Evolutionary conservation across 2,329 filamentous ascomycete species (phyloP), one percentile per base, ranked within the genome.

Genomic region (Chrysoporthe puriensis): DNA sequence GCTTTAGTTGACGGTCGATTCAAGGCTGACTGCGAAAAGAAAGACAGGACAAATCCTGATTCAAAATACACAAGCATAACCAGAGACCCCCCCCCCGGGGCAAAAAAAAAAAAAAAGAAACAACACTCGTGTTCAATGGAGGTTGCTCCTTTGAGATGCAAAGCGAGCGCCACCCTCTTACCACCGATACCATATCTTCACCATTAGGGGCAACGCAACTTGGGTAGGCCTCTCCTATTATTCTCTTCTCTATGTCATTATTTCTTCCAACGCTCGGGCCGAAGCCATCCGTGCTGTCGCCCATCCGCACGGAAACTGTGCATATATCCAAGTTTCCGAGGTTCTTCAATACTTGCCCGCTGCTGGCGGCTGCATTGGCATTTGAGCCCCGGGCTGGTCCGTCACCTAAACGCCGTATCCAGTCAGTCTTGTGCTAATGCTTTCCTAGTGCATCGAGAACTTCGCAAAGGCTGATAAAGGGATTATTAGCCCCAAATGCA

Each of bases 1-100:
- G 80, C 66, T 88, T 88, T 76, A 79, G 83, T 66, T 84, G 73
- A 73, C 21, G 8, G 26, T 26, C n/a, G 11, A 13, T 26, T 43
- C 14, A 21, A 5, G 3, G 40, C n/a, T n/a, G 36, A 40, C 16
- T 40, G 56, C 52, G 16, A 56, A 4, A 36, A 14, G 26, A 56
- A 32, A 14, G 16, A 56, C 13, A 56, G 9, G 16, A 14, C 16
- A 16, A 26, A 56, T 9, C 36, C 5, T 6, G 36, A 40, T 40
- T 9, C 9, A 6, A 9, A 40, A 40, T 40, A 40, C 6, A 9
- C 5, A 40, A 9, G 36, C 36, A 40, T 9, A 5, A 40, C 36
- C 36, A 26, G 26, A 26, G 26, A 26, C 26, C 26, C 26, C 26
- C 26, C 2, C 26, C 26, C 26, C 26, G 26, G 26, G 26, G 0